phyloP scores from a whole-genome alignment of 371 early-diverging fungal species.

The Mucor mucedo region DNA sequence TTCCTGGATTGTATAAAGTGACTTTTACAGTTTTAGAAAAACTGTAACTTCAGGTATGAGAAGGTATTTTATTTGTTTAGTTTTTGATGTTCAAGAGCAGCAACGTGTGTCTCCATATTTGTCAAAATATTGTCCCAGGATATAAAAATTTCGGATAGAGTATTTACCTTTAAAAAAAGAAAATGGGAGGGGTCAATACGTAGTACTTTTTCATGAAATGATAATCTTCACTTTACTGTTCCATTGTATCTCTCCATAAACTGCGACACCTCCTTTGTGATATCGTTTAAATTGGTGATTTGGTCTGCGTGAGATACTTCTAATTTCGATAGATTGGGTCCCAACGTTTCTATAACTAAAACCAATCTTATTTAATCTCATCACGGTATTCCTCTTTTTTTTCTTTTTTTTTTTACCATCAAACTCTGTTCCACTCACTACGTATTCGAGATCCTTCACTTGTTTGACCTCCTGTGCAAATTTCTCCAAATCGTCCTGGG shows the following conservation, averaged over 20 bases:
- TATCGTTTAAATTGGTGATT: conserved; percentile 40
- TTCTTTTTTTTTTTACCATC: conserved; percentile 9
- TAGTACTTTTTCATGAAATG: neutral
- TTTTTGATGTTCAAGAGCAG: conserved; percentile 52
- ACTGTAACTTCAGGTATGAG: neutral
- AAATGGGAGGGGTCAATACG: neutral
- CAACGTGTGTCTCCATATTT: conserved; percentile 58
- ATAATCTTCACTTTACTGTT: conserved; percentile 35
- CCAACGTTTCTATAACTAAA: conserved; percentile 53
- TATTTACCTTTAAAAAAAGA: conserved; percentile 53
- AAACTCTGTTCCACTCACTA: conserved; percentile 44
- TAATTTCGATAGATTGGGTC: conserved; percentile 50
- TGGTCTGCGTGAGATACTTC: conserved; percentile 59
- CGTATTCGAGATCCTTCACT: conserved; percentile 58
- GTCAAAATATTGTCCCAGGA: conserved; percentile 65
- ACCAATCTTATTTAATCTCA: neutral
- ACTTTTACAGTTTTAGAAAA: neutral
- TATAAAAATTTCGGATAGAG: conserved; percentile 67
- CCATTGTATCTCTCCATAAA: conserved; percentile 61
- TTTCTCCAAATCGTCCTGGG: conserved; percentile 57
- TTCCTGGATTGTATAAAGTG: no score
- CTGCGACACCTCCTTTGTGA: conserved; percentile 48
- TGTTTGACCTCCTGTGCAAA: conserved; percentile 61
- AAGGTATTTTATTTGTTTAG: neutral
- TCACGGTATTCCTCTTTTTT: no score